Percentiles rank a stretch among this genome's conserved stretches.
Evolutionary conservation across 2,329 filamentous ascomycete genomes (phyloP).

Genomic region (Neocatenulostroma microsporum): DNA sequence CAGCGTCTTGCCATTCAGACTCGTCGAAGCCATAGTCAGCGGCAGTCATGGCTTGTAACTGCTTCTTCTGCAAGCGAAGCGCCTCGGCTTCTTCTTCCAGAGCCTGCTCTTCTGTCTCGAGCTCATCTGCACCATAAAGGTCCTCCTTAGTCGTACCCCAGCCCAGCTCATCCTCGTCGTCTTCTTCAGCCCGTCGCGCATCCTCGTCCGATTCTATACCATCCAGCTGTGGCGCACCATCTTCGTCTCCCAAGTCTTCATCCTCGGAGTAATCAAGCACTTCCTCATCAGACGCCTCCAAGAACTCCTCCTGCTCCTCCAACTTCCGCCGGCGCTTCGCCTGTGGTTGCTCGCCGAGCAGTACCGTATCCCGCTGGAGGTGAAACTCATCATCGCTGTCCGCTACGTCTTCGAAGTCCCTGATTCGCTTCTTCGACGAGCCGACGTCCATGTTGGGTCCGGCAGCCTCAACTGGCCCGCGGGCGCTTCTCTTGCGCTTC

Average conservation of each 20-base stretch:
- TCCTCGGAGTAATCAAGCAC: conserved; percentile 44
- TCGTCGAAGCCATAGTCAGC: conserved; percentile 93
- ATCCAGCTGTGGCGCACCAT: conserved; percentile 43
- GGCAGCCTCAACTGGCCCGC: conserved; percentile 6
- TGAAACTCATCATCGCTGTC: conserved; percentile 94
- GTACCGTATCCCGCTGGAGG: conserved; percentile 73
- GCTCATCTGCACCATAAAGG: conserved; percentile 82
- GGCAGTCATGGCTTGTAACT: conserved; percentile 78
- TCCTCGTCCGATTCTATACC: conserved; percentile 18
- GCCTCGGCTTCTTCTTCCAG: conserved; percentile 90
- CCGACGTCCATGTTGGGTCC: conserved; percentile 18
- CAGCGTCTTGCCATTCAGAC: conserved; percentile 64
- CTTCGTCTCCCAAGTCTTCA: conserved; percentile 62
- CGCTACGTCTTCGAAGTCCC: conserved; percentile 73
- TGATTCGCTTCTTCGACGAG: conserved; percentile 47
- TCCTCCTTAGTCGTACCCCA: conserved; percentile 87
- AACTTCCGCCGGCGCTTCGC: conserved; percentile 67
- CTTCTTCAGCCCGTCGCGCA: conserved; percentile 40
- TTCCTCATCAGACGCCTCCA: conserved; percentile 57
- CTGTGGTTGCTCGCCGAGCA: conserved; percentile 72
- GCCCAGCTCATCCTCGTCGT: conserved; percentile 57
- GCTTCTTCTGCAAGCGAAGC: conserved; percentile 80
- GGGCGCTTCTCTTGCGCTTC: conserved; percentile 14
- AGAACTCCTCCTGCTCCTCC: conserved; percentile 58
- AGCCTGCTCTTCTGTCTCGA: conserved; percentile 65